A percentile compares a stretch with the other conserved stretches of the same genome.
Conservation (phyloP, 1,284 basidiomycete genomes). For the Irpex sp. region DNA sequence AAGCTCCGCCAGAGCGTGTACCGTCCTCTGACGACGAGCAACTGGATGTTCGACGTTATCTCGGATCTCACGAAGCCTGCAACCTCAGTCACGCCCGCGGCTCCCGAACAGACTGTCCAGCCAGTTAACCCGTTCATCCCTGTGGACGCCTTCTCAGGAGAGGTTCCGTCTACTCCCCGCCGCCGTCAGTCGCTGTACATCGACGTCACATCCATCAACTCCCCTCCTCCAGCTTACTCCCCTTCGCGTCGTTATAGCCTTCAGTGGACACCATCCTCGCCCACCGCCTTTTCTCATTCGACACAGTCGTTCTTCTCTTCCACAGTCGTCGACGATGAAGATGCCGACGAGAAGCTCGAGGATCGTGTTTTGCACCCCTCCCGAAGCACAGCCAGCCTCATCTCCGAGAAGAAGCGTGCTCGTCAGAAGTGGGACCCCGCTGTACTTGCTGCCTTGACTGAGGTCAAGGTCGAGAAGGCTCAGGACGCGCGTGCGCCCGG, state of each 20-base stretch:
- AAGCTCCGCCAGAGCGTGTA: conserved; percentile 31
- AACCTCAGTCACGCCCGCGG: conserved; percentile 18
- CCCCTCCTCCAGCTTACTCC: conserved; percentile 24
- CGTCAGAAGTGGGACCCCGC: conserved; percentile 39
- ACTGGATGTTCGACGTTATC: conserved; percentile 80
- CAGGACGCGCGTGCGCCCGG: conserved; percentile 15
- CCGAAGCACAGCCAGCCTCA: conserved; percentile 15
- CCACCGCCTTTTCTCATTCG: conserved; percentile 29
- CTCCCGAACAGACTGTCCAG: conserved; percentile 11
- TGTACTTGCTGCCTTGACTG: conserved; percentile 25
- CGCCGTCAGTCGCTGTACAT: conserved; percentile 30
- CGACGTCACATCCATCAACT: conserved; percentile 23
- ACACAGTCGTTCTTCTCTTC: conserved; percentile 25
- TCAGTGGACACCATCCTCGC: conserved; percentile 58
- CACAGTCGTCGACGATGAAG: conserved; percentile 32
- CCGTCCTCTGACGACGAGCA: conserved; percentile 43
- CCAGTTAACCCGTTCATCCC: conserved; percentile 36
- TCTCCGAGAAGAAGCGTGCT: conserved; percentile 23
- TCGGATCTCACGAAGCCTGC: conserved; percentile 51
- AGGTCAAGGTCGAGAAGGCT: conserved; percentile 31
- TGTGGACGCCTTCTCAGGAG: conserved; percentile 29
- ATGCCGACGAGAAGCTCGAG: conserved; percentile 30
- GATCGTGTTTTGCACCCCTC: conserved; percentile 18
- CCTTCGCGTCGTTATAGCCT: conserved; percentile 46
- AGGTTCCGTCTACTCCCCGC: conserved; percentile 9